These are phyloP conservation scores for Durusdinium trenchii DNA, from an alignment of 73 alveolate genomes.

Conservation along the genomic window DNA sequence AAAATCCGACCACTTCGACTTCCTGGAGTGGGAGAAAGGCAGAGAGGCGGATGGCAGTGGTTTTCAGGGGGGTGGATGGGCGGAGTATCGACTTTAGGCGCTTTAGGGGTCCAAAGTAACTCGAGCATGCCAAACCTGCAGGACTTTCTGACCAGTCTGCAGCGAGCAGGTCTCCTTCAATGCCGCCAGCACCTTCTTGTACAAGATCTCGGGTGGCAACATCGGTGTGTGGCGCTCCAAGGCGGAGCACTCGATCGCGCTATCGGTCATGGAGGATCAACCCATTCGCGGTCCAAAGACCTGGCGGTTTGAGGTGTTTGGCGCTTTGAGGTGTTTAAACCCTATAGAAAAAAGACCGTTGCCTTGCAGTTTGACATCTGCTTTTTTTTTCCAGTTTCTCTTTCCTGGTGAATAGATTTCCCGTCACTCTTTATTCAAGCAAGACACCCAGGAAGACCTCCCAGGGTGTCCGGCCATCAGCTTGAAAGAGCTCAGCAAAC, in stretches of 20 bases:
- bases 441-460: no score
- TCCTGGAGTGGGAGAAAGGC: conserved; percentile 95
- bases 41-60: conserved; percentile 16
- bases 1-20: conserved; percentile 89
- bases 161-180: conserved; percentile 71
- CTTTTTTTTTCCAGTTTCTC: no score
- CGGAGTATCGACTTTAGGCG: not conserved
- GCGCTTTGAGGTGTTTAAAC: no score
- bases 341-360: no score
- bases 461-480: no score
- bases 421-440: no score
- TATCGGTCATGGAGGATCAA: no score
- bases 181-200: conserved; percentile 91
- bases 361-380: no score
- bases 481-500: no score
- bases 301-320: no score
- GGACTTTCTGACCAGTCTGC: not conserved
- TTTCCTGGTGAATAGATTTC: no score
- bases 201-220: conserved; percentile 94
- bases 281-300: no score
- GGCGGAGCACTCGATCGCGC: not conserved
- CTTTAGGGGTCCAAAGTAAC: not conserved
- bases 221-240: conserved; percentile 92
- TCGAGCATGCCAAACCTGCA: not conserved
- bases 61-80: not conserved